A percentile compares a stretch with the other conserved stretches of the same genome.
phyloP scores from a whole-genome alignment of 202 grass and related monocot species.

The Carex sylvatica region DNA sequence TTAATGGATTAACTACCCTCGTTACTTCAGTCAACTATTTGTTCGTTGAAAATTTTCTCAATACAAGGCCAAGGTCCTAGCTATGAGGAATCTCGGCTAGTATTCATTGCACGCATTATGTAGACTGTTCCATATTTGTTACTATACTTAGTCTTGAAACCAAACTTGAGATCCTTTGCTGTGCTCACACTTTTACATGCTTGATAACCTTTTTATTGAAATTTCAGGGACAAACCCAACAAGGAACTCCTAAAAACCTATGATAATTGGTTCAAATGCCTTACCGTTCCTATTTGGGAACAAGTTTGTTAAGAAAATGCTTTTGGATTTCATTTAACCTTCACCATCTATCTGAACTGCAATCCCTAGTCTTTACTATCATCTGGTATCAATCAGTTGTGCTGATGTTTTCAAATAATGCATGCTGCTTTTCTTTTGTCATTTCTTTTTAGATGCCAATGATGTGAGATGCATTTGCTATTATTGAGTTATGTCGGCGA shows the following conservation, averaged over 20 bases:
- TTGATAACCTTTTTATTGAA: background rate
- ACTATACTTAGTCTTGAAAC: background rate
- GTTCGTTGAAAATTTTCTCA: background rate
- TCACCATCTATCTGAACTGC: background rate
- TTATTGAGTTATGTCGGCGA: background rate
- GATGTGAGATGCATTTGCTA: conserved; percentile 14
- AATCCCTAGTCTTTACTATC: background rate
- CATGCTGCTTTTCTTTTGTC: background rate
- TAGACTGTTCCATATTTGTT: background rate
- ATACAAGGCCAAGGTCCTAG: background rate
- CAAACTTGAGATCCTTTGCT: background rate
- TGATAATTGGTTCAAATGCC: background rate
- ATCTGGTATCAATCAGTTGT: background rate
- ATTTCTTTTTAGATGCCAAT: conserved; percentile 18
- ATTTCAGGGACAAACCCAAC: background rate
- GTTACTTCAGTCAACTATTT: background rate
- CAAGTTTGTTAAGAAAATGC: background rate
- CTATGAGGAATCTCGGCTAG: background rate
- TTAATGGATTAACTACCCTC: background rate
- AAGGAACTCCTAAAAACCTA: background rate
- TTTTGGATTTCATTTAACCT: background rate
- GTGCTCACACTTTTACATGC: background rate
- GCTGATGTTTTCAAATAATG: background rate
- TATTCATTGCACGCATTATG: background rate
- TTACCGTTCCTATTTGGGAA: background rate